Conservation (phyloP, 1,139 yeast species). For the Arxiozyma slooffiae region DNA sequence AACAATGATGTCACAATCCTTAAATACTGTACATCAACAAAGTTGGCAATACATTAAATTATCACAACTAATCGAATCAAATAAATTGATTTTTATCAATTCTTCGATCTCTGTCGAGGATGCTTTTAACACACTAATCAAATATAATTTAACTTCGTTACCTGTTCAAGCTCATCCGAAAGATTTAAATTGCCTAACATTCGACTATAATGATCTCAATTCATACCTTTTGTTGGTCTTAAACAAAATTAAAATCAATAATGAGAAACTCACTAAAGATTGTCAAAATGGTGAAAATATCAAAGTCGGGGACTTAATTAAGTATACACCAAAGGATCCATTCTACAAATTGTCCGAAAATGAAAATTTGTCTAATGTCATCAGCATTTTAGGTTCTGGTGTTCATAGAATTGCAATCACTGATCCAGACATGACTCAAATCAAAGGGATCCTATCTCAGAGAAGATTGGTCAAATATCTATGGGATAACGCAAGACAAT, state of each 20-base stretch:
- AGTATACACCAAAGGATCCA: constrained; percentile 77
- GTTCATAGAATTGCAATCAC: constrained; percentile 87
- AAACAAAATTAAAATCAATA: constrained; percentile 46
- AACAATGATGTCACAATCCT: constrained; percentile 14
- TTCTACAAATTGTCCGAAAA: constrained; percentile 63
- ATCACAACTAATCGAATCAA: constrained; percentile 65
- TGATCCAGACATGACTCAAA: constrained; percentile 37
- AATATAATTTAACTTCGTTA: constrained; percentile 68
- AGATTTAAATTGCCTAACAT: constrained; percentile 61
- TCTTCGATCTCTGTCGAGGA: constrained; percentile 61
- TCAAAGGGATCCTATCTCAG: constrained; percentile 79
- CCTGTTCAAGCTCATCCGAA: constrained; percentile 54
- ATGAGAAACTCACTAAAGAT: constrained; percentile 22
- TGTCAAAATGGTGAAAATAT: constrained; percentile 25
- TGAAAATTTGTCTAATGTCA: constrained; percentile 61
- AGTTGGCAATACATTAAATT: constrained; percentile 69
- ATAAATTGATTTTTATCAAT: constrained; percentile 62
- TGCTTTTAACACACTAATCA: constrained; percentile 69
- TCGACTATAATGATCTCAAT: constrained; percentile 85
- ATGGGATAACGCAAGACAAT: constrained; percentile 87
- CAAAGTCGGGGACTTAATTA: constrained; percentile 29
- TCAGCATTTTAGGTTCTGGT: constrained; percentile 81
- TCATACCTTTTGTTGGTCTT: constrained; percentile 68
- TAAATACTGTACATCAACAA: constrained; percentile 26
- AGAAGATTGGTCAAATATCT: constrained; percentile 71